Evolutionary conservation across 225 moss, liverwort and hornwort species (phyloP), one percentile per base, ranked within the genome.

Genomic region (Pseudoscleropodium purum): DNA sequence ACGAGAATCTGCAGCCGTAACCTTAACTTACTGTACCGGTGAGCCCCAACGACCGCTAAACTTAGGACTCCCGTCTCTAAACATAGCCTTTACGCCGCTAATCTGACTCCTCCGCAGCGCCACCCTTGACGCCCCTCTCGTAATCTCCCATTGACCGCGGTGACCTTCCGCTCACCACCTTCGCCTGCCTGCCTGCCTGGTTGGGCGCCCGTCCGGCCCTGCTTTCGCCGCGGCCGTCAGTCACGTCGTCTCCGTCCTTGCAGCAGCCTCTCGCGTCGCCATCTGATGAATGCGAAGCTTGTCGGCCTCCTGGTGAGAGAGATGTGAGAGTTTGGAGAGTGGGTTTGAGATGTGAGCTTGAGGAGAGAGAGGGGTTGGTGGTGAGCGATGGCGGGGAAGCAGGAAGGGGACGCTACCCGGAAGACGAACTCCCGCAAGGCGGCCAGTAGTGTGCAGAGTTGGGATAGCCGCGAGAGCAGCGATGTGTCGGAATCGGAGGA

Each of bases 401-500:
- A 75, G 87, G 92, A 87, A 66, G 92, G 87, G 68, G 91, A 92
- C 68, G 87, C 75, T 81, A 52, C 70, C 77, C 82, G 88, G 84
- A 92, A 94, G 89, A 74, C 90, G 43, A 83, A 82, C 82, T 64
- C 37, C 8, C 87, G 90, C 81, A 94, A 94, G 89, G 93, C 85
- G 47, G 64, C 64, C 82, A 82, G 82, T 16, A 93, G 93, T 13
- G 91, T 93, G 83, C 91, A 94, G 93, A 94, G 94, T 47, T 91
- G 94, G 91, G 92, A 95, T 4, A 93, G 92, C 89, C 82, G 93
- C 37, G 95, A 95, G 89, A 95, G 95, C 88, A 94, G 94, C 67
- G 95, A 93, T 89, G 95, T 95, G 64, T 95, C 94, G 90, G 94
- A 94, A 83, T 93, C 94, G 47, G 95, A 95, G 89, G 94, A 94